Evolutionary conservation across 179 eudicot genomes (phyloP).

Genomic region (Camellia oleifera): DNA sequence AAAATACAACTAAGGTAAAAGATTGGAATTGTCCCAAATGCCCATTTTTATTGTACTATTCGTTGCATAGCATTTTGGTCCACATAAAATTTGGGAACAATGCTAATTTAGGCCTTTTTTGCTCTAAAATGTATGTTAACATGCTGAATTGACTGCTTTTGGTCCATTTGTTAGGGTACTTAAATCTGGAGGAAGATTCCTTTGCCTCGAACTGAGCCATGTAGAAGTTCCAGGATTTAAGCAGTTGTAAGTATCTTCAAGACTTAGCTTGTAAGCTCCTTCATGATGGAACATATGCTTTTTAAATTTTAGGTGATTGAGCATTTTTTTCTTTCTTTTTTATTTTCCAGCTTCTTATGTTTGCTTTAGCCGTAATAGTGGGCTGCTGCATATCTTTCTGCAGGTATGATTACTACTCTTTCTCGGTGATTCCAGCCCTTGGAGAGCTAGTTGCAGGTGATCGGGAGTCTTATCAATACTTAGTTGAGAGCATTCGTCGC

Average conservation of each 20-base stretch:
- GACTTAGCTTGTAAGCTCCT: neutral
- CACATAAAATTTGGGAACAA: neutral
- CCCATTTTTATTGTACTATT: neutral
- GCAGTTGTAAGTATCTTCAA: conserved; percentile 59
- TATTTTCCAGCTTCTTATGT: neutral
- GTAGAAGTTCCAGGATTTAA: conserved; percentile 76
- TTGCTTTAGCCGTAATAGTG: neutral
- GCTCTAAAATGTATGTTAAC: neutral
- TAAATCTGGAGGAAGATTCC: conserved; percentile 83
- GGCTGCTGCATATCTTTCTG: conserved; percentile 5
- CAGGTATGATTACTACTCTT: conserved; percentile 95
- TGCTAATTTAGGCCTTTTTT: neutral
- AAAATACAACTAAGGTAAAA: neutral
- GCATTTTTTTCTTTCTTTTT: neutral
- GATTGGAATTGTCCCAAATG: neutral
- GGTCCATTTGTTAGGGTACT: conserved; percentile 56
- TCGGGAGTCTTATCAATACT: conserved; percentile 80
- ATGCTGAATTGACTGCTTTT: neutral
- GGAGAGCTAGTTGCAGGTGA: conserved; percentile 85
- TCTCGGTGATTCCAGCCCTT: conserved; percentile 65
- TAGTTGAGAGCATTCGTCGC: conserved; percentile 87
- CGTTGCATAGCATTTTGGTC: neutral
- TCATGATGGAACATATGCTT: neutral
- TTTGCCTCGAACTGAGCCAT: conserved; percentile 93
- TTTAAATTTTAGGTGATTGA: neutral